Evolutionary conservation across 225 moss, liverwort and hornwort genomes (phyloP), one percentile per base, ranked within the genome.

Genomic region (Marchantia polymorpha): DNA sequence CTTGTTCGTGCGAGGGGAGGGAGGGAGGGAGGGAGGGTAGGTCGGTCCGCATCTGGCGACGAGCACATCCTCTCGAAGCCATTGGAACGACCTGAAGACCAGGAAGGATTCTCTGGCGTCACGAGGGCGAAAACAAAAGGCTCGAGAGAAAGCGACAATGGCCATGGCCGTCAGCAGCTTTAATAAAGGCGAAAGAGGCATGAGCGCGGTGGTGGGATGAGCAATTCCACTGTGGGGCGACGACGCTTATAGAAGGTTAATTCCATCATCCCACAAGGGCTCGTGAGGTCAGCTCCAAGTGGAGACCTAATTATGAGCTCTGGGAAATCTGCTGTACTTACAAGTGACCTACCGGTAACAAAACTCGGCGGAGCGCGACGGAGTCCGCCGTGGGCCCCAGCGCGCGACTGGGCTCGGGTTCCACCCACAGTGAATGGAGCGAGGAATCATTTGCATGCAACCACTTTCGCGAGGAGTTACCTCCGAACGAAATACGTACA

Each of bases 401-500:
- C 0, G 7, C 1, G 17, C 17, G 29, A 49, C 23, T 73, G 51
- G 52, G 20, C 71, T 19, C 49, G 71, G 7, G 23, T 51, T 10
- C 26, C 27, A 16, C 20, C 8, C 27, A 16, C 14, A 25, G 48
- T 73, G 72, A 48, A 52, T 14, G 13, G 56, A 56, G 13, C 56
- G 56, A 19, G 59, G 75, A 75, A 75, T 75, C 75, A 59, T 59
- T 75, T 75, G 75, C 75, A 75, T 75, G 59, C 75, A 75, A 59
- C 75, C 60, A 75, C 75, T 69, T 69, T 39, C 1, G 31, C 9
- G 20, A 31, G 29, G 29, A 59, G 75, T 60, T 60, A 75, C 53
- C 29, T 30, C 20, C 52, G n/a, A 73, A 73, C 52, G 8, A 54
- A 52, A 52, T 73, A 73, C 26, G 31, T 67, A 26, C 12, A 27